Base-by-base conservation (phyloP, 768 basidiomycete genomes). In the Gymnopilus dilepis region DNA sequence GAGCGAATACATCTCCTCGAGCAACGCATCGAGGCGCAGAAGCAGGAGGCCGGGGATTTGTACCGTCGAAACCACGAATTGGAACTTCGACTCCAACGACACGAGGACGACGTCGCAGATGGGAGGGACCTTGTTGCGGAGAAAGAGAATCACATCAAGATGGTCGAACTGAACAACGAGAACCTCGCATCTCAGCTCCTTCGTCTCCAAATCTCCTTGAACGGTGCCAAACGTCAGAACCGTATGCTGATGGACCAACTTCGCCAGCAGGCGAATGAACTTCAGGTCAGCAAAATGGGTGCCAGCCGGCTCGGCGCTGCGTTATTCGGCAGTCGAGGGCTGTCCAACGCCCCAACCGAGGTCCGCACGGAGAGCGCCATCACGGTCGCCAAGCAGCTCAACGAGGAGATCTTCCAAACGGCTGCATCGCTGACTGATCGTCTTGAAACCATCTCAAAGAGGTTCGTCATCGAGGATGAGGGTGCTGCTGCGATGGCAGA, bases 321-420 rank as follows among this genome's bases (percentile, higher is more conserved):
- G 56, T 33, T 59, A n/a, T 34, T 41, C 22, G 42, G 58, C n/a
- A 52, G 33, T 40, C 13, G 34, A 24, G 57, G 58, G 12, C 24
- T 50, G 47, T 54, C 41, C 21, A 58, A 60, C 54, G 60, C 42
- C 37, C 48, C 55, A 19, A 28, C 60, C 9, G 52, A 63, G 43
- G 38, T 47, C 42, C 61, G 55, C 48, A 61, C 66, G 4, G 70
- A 69, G 53, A 56, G 59, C 37, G 70, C 67, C 7, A 60, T 76
- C 31, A 62, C 70, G 17, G 63, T 69, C 13, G 43, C 77, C 38
- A 71, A 76, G 42, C 56, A 67, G 19, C 66, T 79, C 56, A 79
- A 80, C 69, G 74, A 75, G 12, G 78, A 79, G 52, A 74, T 78
- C 22, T 79, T 76, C 67, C 80, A 80, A 66, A 68, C 70, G 7